Percentiles rank a stretch among this genome's conserved stretches.
Conservation (phyloP, 257 asterid species). For the Thymus mandschuricus region DNA sequence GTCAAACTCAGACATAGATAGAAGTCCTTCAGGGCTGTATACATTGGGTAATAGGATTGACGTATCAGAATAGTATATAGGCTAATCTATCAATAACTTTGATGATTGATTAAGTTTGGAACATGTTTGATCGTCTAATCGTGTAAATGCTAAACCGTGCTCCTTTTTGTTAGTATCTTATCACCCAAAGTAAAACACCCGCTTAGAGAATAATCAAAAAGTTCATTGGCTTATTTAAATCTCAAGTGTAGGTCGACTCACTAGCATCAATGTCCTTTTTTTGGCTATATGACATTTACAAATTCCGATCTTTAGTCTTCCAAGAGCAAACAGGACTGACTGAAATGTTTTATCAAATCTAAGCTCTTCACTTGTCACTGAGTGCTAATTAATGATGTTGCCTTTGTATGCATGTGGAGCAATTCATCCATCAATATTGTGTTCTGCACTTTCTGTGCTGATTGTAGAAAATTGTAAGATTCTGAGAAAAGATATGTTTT, state of each 20-base stretch:
- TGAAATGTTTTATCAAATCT: constrained; percentile 16
- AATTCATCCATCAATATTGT: constrained; percentile 1
- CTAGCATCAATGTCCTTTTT: neutral
- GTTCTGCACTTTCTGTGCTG: constrained; percentile 5
- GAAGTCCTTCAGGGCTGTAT: neutral
- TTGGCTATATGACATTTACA: neutral
- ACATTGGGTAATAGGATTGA: too few species aligned
- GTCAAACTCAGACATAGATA: neutral
- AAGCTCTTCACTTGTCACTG: neutral
- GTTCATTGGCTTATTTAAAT: constrained; percentile 7
- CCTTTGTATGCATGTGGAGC: neutral
- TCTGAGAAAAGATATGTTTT: neutral
- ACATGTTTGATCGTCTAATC: too few species aligned
- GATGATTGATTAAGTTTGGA: too few species aligned
- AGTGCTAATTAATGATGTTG: constrained; percentile 23
- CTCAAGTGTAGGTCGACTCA: neutral
- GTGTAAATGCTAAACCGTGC: too few species aligned
- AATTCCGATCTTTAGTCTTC: neutral
- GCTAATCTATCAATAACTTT: too few species aligned
- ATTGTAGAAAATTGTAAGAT: neutral
- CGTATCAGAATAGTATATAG: too few species aligned
- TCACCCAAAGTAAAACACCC: too few species aligned
- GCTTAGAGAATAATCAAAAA: neutral
- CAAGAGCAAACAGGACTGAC: neutral
- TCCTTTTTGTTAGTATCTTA: too few species aligned